Conservation (phyloP, 2,329 filamentous ascomycete genomes). For the Scopulariopsis brevicaulis region DNA sequence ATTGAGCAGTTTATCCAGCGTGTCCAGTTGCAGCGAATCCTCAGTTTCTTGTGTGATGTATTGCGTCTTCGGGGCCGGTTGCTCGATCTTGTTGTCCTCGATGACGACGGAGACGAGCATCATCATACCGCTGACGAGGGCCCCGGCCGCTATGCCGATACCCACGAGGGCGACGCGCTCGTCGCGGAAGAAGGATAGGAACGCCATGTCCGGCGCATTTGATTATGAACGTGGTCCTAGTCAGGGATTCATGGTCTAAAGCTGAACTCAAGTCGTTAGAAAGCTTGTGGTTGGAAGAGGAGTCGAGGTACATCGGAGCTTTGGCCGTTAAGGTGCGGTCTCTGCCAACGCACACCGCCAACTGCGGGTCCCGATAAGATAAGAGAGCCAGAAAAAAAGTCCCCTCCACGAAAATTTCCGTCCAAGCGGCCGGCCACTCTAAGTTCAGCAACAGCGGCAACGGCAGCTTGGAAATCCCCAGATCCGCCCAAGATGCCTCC, state of each 20-base stretch:
- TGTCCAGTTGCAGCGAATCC: conserved; percentile 55
- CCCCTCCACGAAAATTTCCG: conserved; percentile 13
- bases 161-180: conserved; percentile 41
- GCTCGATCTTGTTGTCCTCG: conserved; percentile 54
- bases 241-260: background rate
- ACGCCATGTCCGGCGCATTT: conserved; percentile 1
- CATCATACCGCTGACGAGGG: conserved; percentile 45
- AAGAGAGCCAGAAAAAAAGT: conserved; percentile 7
- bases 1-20: conserved; percentile 54
- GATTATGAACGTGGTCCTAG: background rate
- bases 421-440: background rate
- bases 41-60: conserved; percentile 69
- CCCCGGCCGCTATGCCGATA: conserved; percentile 45
- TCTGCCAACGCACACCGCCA: conserved; percentile 1
- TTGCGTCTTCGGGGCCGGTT: conserved; percentile 52
- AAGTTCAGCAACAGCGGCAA: background rate
- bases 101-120: conserved; percentile 47
- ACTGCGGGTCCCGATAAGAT: conserved; percentile 12
- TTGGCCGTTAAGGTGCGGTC: background rate
- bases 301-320: background rate
- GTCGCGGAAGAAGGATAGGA: conserved; percentile 24
- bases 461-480: conserved; percentile 1
- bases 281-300: background rate
- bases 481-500: conserved; percentile 60
- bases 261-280: background rate